Evolutionary conservation across 2,329 filamentous ascomycete genomes (phyloP), one percentile per base, ranked within the genome.

Genomic region (Ceratocystis smalleyi): DNA sequence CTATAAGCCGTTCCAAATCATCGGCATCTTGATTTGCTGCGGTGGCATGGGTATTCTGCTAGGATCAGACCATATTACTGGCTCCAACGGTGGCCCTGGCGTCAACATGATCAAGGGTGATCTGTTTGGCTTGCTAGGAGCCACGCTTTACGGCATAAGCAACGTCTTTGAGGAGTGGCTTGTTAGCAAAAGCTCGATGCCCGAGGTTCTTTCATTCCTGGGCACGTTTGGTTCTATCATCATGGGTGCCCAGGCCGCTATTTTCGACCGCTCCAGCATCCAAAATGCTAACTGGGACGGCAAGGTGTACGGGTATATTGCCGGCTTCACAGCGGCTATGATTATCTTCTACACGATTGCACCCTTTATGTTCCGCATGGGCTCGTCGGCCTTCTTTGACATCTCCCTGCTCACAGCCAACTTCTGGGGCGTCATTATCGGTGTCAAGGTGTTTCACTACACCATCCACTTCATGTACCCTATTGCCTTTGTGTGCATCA

Each of bases 101-200:
- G 76, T 79, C n/a, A 79, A 94, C 73, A 82, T 88, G 71, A 74
- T 97, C 68, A 96, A 95, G 74, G 94, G 94, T 63, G 92, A 99
- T 72, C 78, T 99, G 6, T 97, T 97, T 72, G 91, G 88, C 6
- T 81, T 99, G 8, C 79, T 92, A 3, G 91, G 91, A 67, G 91
- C 94, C 10, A 91, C 89, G 0, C 87, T 91, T 71, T 99, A 99
- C 78, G 94, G 94, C 67, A 78, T 95, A 62, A 85, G 82, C 75
- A 99, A 99, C 75, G 88, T 92, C 2, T 87, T 89, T 62, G 92
- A 99, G 75, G 94, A 99, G 76, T 97, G 90, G 80, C 84, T 96
- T 67, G 92, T 97, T 68, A 87, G 83, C 72, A 89, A 87, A 73
- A 81, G 86, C 0, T 92, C 92, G 60, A 79, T 95, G 70, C 96